phyloP scores from a whole-genome alignment of 2,329 filamentous ascomycete genomes.

The Fusarium sp. region DNA sequence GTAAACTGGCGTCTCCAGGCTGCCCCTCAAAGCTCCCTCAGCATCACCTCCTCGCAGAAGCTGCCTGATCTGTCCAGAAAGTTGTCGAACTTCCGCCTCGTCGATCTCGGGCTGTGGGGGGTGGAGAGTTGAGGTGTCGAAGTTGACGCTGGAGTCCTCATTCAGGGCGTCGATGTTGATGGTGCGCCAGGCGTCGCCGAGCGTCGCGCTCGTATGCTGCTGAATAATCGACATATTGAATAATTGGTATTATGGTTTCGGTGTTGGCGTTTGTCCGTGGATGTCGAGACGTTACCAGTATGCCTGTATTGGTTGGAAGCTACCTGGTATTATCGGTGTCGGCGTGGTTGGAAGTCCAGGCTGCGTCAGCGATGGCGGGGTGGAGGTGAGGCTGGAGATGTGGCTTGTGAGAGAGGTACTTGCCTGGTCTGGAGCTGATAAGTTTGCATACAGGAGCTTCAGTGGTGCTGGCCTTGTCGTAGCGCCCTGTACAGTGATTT shows the following conservation, averaged over 20 bases:
- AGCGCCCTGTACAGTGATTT: neutral
- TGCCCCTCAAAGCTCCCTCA: slow-evolving; percentile 86
- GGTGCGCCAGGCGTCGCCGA: slow-evolving; percentile 80
- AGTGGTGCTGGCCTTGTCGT: neutral
- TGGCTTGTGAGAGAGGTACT: slow-evolving; percentile 27
- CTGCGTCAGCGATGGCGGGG: slow-evolving; percentile 53
- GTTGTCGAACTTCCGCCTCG: slow-evolving; percentile 81
- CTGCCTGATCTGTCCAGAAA: slow-evolving; percentile 87
- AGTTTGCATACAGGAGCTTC: neutral
- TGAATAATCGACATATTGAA: slow-evolving; percentile 74
- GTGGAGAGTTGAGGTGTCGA: slow-evolving; percentile 86
- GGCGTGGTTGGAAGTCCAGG: slow-evolving; percentile 34
- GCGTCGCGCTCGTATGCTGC: slow-evolving; percentile 70
- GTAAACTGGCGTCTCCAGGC: slow-evolving; percentile 87
- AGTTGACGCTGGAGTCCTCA: slow-evolving; percentile 91
- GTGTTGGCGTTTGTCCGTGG: neutral
- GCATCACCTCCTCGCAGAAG: slow-evolving; percentile 87
- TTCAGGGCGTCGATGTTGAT: slow-evolving; percentile 95
- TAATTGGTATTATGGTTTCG: neutral
- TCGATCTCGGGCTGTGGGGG: slow-evolving; percentile 80
- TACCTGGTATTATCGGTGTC: slow-evolving; percentile 23
- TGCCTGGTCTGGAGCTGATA: neutral
- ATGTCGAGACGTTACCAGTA: slow-evolving; percentile 7
- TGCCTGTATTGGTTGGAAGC: slow-evolving; percentile 18
- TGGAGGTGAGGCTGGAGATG: slow-evolving; percentile 46